Conservation (phyloP, 805 yeast species). For the Tetrapisispora arboricola region DNA sequence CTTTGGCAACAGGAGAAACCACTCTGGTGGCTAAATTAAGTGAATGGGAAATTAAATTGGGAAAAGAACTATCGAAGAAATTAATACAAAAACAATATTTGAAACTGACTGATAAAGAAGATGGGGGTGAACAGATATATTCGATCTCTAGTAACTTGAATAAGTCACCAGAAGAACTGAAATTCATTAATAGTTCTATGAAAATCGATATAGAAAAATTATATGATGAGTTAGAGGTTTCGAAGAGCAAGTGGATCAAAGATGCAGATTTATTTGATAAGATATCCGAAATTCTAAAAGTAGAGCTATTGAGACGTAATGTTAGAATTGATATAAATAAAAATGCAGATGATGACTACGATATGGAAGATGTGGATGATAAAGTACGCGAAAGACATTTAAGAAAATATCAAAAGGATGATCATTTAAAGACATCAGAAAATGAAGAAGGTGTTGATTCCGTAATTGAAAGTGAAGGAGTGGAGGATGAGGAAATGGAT, state of each 20-base stretch:
- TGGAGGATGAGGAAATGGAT: not conserved
- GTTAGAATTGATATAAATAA: constrained; percentile 8
- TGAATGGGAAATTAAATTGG: constrained; percentile 24
- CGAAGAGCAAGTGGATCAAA: constrained; percentile 23
- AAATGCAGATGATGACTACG: constrained; percentile 8
- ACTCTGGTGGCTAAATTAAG: constrained; percentile 14
- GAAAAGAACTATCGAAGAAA: constrained; percentile 13
- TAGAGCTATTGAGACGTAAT: constrained; percentile 18
- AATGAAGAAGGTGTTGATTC: not conserved
- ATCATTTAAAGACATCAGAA: not conserved
- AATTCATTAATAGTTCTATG: constrained; percentile 17
- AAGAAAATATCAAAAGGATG: not conserved
- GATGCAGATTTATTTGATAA: constrained; percentile 24
- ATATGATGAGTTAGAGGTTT: constrained; percentile 12
- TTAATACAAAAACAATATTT: constrained; percentile 16
- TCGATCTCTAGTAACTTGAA: constrained; percentile 22
- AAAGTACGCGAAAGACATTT: constrained; percentile 1
- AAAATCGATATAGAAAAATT: constrained; percentile 18
- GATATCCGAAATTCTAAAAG: constrained; percentile 18
- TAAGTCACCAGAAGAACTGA: constrained; percentile 19
- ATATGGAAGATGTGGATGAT: constrained; percentile 7
- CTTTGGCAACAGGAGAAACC: constrained; percentile 16
- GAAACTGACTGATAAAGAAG: constrained; percentile 7
- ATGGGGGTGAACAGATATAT: constrained; percentile 8
- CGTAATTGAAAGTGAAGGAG: not conserved